Evolutionary conservation across 371 early-diverging fungal species (phyloP).

Genomic region (Rhizomucor pusillus): DNA sequence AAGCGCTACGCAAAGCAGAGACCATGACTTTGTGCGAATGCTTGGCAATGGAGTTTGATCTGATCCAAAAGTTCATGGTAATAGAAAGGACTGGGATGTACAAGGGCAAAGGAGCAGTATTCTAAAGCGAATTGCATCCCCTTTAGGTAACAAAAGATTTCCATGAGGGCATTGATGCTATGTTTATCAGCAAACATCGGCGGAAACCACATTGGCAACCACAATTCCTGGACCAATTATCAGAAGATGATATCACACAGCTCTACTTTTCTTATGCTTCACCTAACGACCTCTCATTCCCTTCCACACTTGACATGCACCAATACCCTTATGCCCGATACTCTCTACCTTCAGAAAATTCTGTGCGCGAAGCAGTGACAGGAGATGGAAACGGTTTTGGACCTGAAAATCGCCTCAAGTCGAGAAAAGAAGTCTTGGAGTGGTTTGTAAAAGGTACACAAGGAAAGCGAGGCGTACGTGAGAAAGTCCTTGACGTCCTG

Average conservation of each 20-base stretch:
- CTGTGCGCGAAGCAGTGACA: slow-evolving; percentile 63
- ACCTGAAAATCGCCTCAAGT: slow-evolving; percentile 41
- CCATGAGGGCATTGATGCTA: slow-evolving; percentile 81
- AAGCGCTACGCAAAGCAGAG: slow-evolving; percentile 75
- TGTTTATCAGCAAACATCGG: slow-evolving; percentile 61
- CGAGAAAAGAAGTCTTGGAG: slow-evolving; percentile 67
- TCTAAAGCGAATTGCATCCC: background rate
- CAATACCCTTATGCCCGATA: slow-evolving; percentile 78
- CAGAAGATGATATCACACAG: slow-evolving; percentile 48
- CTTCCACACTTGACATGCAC: slow-evolving; percentile 36
- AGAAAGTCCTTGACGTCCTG: slow-evolving; percentile 71
- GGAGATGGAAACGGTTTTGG: slow-evolving; percentile 66
- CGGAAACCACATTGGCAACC: slow-evolving; percentile 78
- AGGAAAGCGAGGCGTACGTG: slow-evolving; percentile 67
- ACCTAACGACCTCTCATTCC: slow-evolving; percentile 26
- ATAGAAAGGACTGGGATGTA: background rate
- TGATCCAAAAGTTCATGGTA: slow-evolving; percentile 79
- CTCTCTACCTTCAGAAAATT: slow-evolving; percentile 79
- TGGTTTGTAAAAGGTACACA: slow-evolving; percentile 60
- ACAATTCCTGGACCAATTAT: slow-evolving; percentile 27
- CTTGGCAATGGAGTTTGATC: slow-evolving; percentile 83
- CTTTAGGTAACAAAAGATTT: slow-evolving; percentile 75
- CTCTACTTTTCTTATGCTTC: slow-evolving; percentile 64
- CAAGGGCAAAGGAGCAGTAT: background rate
- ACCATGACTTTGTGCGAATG: slow-evolving; percentile 70